Conservation (phyloP, 345 rosid genomes). For the Murraya paniculata region DNA sequence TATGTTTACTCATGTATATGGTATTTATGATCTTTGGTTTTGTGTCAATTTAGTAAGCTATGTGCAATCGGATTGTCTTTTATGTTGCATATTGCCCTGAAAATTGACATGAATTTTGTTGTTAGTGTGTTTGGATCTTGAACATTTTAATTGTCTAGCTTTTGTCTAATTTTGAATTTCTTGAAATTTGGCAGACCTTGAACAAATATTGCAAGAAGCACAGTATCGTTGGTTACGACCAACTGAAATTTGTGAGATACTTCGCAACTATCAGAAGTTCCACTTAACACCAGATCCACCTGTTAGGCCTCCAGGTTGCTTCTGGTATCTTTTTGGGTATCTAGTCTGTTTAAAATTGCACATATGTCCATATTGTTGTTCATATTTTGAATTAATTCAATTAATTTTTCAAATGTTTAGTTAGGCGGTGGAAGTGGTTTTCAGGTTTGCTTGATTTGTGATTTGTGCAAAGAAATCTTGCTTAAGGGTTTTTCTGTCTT, state of each 20-base stretch:
- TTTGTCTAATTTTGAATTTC: background rate
- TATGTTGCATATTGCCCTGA: background rate
- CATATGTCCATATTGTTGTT: background rate
- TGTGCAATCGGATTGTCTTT: background rate
- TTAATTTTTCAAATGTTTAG: background rate
- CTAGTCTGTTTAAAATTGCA: background rate
- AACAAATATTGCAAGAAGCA: conserved; percentile 44
- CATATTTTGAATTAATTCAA: background rate
- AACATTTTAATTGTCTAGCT: background rate
- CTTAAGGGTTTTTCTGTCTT: background rate
- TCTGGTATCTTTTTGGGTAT: conserved; percentile 1
- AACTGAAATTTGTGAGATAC: conserved; percentile 53
- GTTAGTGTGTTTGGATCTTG: background rate
- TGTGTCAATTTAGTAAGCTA: background rate
- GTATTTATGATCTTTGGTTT: background rate
- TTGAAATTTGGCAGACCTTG: conserved; percentile 34
- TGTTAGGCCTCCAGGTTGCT: conserved; percentile 47
- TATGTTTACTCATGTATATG: background rate
- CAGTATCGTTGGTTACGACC: conserved; percentile 67
- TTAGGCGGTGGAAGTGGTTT: background rate
- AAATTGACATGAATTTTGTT: background rate
- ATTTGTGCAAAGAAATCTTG: background rate
- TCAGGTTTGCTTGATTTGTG: background rate
- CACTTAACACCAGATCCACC: conserved; percentile 43
- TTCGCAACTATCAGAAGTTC: conserved; percentile 42